Evolutionary conservation across 2,329 filamentous ascomycete species (phyloP).

Genomic region (Corniculantispora saksenae): DNA sequence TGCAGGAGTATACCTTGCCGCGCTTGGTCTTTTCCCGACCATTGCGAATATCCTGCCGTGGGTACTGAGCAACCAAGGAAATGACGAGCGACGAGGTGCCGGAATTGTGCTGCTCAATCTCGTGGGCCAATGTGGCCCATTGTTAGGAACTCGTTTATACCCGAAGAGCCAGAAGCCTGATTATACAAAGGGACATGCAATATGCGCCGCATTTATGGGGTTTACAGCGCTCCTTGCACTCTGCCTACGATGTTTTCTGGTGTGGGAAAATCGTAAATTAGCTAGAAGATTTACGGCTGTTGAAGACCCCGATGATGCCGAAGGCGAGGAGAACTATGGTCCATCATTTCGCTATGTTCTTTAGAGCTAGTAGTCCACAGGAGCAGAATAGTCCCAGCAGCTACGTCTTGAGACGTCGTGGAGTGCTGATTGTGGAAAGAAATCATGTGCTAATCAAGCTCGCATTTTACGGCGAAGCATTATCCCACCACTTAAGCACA

Average conservation of each 20-base stretch:
- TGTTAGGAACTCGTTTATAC: constrained; percentile 62
- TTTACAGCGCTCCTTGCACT: constrained; percentile 24
- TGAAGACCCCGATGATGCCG: constrained; percentile 1
- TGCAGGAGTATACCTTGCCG: constrained; percentile 38
- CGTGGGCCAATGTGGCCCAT: constrained; percentile 72
- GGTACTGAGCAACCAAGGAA: constrained; percentile 63
- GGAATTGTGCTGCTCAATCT: constrained; percentile 76
- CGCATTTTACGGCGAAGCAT: background rate
- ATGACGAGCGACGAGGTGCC: constrained; percentile 64
- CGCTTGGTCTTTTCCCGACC: constrained; percentile 33
- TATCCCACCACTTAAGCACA: constrained; percentile 12
- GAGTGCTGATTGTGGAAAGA: background rate
- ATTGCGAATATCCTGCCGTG: constrained; percentile 26
- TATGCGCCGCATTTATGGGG: constrained; percentile 27
- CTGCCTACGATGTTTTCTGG: constrained; percentile 18
- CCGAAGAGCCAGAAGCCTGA: constrained; percentile 55
- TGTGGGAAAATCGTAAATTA: constrained; percentile 25
- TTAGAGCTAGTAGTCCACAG: background rate
- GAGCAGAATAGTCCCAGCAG: background rate
- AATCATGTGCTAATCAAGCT: background rate
- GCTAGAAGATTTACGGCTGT: constrained; percentile 17
- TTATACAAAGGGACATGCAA: constrained; percentile 40
- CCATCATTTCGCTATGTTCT: constrained; percentile 27
- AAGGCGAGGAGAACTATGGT: constrained; percentile 26
- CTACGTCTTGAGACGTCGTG: background rate